A percentile compares a stretch with the other conserved stretches of the same genome.
These are phyloP conservation scores for Aspergillus conjunctus DNA, from an alignment of 495 filamentous ascomycete genomes.

Conservation along the genomic window DNA sequence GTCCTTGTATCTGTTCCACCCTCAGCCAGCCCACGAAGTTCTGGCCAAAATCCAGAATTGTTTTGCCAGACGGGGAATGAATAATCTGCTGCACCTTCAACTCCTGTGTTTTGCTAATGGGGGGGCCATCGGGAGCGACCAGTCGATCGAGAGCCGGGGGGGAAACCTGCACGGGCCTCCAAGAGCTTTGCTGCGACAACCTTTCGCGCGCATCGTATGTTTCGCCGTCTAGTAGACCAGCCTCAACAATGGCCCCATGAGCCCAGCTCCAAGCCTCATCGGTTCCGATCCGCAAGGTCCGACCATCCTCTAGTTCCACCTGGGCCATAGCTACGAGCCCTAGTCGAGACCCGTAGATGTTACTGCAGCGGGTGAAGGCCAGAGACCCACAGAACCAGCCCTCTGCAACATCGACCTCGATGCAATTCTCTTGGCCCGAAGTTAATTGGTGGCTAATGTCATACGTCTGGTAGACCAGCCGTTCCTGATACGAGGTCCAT, in stretches of 20 bases:
- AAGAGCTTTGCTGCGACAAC: background rate
- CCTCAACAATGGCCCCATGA: slow-evolving; percentile 40
- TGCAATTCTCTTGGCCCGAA: slow-evolving; percentile 37
- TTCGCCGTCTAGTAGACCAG: slow-evolving; percentile 58
- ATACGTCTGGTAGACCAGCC: slow-evolving; percentile 52
- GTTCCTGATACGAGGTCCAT: slow-evolving; percentile 56
- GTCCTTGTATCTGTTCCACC: slow-evolving; percentile 32
- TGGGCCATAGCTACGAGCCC: slow-evolving; percentile 41
- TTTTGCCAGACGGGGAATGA: background rate
- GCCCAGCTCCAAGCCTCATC: slow-evolving; percentile 43
- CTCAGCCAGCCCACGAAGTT: slow-evolving; percentile 51
- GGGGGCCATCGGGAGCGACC: background rate
- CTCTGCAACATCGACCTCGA: slow-evolving; percentile 55
- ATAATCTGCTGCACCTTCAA: background rate
- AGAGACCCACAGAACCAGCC: slow-evolving; percentile 56
- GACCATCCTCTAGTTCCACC: background rate
- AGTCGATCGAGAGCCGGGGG: background rate
- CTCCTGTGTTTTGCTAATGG: background rate
- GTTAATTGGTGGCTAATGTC: slow-evolving; percentile 45
- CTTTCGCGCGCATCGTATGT: slow-evolving; percentile 41
- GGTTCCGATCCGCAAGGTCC: slow-evolving; percentile 36
- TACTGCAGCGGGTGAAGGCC: slow-evolving; percentile 37
- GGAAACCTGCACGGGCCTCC: background rate
- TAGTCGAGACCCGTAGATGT: slow-evolving; percentile 49
- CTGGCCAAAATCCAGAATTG: slow-evolving; percentile 52